Percentiles rank a stretch among this genome's conserved stretches.
phyloP scores from a whole-genome alignment of 768 basidiomycete genomes.

The Polyporus arcularius region DNA sequence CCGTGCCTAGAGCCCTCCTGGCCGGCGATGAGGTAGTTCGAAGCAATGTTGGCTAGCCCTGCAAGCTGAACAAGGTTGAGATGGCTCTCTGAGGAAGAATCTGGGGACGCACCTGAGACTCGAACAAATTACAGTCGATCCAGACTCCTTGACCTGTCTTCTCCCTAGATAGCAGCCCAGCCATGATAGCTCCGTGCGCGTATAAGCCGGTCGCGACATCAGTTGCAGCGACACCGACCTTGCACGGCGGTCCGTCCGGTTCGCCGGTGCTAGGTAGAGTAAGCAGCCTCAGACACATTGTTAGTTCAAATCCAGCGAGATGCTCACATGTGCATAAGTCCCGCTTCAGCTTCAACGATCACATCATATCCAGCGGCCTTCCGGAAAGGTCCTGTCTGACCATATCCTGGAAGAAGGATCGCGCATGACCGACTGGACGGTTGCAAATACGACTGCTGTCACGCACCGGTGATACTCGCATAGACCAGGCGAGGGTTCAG shows the following conservation, averaged over 20 bases:
- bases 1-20: constrained; percentile 83
- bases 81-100: not conserved
- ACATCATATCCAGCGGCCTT: constrained; percentile 88
- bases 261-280: constrained; percentile 75
- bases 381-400: constrained; percentile 88
- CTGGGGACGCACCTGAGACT: constrained; percentile 66
- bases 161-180: constrained; percentile 77
- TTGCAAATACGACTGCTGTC: constrained; percentile 18
- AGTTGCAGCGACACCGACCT: constrained; percentile 95
- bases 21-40: constrained; percentile 88
- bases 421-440: not conserved
- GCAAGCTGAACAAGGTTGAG: constrained; percentile 60
- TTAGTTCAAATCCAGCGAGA: not conserved
- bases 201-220: constrained; percentile 89
- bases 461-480: constrained; percentile 81
- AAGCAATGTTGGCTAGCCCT: constrained; percentile 88
- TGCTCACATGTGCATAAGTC: constrained; percentile 85
- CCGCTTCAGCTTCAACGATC: constrained; percentile 76
- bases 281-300: not conserved
- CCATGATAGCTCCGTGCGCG: constrained; percentile 91
- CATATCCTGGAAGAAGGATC: constrained; percentile 52
- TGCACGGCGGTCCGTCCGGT: constrained; percentile 79
- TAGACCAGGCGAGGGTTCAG: constrained; percentile 85
- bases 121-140: constrained; percentile 93
- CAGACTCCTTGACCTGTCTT: constrained; percentile 86